Evolutionary conservation across 805 yeast genomes (phyloP).

Genomic region (Soucietia sequanensis): DNA sequence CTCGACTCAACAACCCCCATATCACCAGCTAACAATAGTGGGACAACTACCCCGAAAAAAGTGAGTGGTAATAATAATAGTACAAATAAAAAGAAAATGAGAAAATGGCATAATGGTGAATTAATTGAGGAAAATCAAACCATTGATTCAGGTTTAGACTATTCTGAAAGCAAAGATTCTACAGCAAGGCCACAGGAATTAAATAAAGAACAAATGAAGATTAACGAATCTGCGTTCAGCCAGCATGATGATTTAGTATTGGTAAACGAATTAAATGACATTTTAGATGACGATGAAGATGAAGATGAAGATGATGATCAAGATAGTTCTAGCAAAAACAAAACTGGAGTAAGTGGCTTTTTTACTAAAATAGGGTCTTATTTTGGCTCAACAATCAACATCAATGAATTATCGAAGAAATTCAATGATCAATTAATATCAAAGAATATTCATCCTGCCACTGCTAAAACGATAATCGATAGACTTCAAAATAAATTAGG

Average conservation of each 20-base stretch:
- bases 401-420: slow-evolving; percentile 61
- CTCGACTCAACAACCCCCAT: slow-evolving; percentile 1
- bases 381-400: slow-evolving; percentile 42
- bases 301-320: slow-evolving; percentile 21
- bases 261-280: slow-evolving; percentile 39
- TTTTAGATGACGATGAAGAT: slow-evolving; percentile 32
- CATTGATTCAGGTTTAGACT: slow-evolving; percentile 26
- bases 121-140: slow-evolving; percentile 25
- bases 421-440: slow-evolving; percentile 75
- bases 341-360: slow-evolving; percentile 18
- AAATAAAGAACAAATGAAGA: slow-evolving; percentile 9
- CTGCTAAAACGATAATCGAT: slow-evolving; percentile 68
- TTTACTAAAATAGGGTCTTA: slow-evolving; percentile 35
- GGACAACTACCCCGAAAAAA: slow-evolving; percentile 9
- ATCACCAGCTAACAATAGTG: slow-evolving; percentile 4
- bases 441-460: slow-evolving; percentile 90
- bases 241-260: slow-evolving; percentile 39
- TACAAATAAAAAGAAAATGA: slow-evolving; percentile 31
- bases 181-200: slow-evolving; percentile 5
- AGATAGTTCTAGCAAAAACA: slow-evolving; percentile 2
- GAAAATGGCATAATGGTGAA: slow-evolving; percentile 43
- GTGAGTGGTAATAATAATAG: slow-evolving; percentile 1
- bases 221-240: slow-evolving; percentile 34
- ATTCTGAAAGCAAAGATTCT: slow-evolving; percentile 21
- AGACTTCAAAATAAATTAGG: slow-evolving; percentile 74